Evolutionary conservation across 1,284 basidiomycete genomes (phyloP).

Genomic region (Phaffia rhodozyma): DNA sequence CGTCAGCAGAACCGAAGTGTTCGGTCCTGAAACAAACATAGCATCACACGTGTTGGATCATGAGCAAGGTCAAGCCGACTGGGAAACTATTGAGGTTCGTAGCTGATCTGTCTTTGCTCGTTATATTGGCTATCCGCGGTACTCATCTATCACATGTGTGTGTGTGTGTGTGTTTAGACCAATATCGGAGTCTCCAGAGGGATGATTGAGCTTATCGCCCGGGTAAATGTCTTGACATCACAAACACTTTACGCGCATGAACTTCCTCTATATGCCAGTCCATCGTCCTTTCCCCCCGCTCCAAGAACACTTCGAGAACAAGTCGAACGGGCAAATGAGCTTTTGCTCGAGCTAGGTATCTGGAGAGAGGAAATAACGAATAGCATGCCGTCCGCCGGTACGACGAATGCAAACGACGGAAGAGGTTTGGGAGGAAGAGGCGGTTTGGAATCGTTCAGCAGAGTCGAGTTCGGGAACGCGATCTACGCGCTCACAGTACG

Average conservation of each 20-base stretch:
- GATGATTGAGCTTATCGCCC: not conserved
- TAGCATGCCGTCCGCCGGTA: too few relatives aligned
- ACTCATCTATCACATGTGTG: not conserved
- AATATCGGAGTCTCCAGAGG: not conserved
- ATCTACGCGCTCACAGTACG: not conserved
- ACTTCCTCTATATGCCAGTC: too few relatives aligned
- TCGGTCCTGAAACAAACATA: too few relatives aligned
- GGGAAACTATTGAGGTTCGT: constrained; percentile 3
- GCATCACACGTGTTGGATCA: not conserved
- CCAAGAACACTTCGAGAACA: not conserved
- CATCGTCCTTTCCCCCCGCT: not conserved
- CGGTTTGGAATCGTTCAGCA: too few relatives aligned
- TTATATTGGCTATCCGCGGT: too few relatives aligned
- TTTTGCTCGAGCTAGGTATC: constrained; percentile 2
- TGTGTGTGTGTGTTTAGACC: not conserved
- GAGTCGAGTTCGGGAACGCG: not conserved
- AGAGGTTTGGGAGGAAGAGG: not conserved
- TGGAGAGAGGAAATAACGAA: not conserved
- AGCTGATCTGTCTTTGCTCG: not conserved
- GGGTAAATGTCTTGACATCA: not conserved
- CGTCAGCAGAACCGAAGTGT: too few relatives aligned
- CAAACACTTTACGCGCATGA: not conserved
- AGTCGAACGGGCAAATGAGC: not conserved
- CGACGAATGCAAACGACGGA: too few relatives aligned
- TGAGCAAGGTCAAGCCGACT: not conserved